These are phyloP conservation scores for Cystoderma amianthinum DNA, from an alignment of 768 basidiomycete genomes.

Conservation along the genomic window DNA sequence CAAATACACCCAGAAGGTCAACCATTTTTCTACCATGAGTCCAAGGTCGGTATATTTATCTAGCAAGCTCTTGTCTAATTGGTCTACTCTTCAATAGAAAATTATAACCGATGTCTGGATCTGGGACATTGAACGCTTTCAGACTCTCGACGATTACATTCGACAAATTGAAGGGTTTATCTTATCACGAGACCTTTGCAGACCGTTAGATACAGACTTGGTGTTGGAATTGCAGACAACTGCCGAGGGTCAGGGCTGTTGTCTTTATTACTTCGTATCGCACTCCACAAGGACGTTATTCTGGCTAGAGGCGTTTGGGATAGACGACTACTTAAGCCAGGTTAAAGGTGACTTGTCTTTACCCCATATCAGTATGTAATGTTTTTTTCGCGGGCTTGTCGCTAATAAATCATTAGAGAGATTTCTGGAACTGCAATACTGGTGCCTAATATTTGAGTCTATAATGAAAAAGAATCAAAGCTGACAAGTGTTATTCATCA, in stretches of 20 bases:
- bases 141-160: conserved; percentile 13
- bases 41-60: conserved; percentile 20
- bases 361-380: conserved; percentile 22
- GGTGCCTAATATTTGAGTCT: conserved; percentile 13
- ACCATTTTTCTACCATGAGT: conserved; percentile 19
- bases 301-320: conserved; percentile 33
- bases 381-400: neutral
- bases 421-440: conserved; percentile 27
- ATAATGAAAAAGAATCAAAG: no score
- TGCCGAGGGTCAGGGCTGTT: conserved; percentile 13
- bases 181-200: conserved; percentile 3
- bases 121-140: conserved; percentile 14
- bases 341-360: conserved; percentile 16
- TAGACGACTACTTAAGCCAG: conserved; percentile 9
- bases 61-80: no score
- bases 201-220: conserved; percentile 23
- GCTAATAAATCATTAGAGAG: conserved; percentile 12
- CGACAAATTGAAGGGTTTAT: conserved; percentile 10
- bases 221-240: conserved; percentile 26
- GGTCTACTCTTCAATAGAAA: conserved; percentile 12
- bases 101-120: conserved; percentile 36
- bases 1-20: conserved; percentile 23
- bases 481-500: conserved; percentile 8
- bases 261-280: conserved; percentile 39
- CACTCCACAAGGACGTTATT: conserved; percentile 27